Conservation (phyloP, 1,284 basidiomycete genomes). For the Rhodotorula sp. region DNA sequence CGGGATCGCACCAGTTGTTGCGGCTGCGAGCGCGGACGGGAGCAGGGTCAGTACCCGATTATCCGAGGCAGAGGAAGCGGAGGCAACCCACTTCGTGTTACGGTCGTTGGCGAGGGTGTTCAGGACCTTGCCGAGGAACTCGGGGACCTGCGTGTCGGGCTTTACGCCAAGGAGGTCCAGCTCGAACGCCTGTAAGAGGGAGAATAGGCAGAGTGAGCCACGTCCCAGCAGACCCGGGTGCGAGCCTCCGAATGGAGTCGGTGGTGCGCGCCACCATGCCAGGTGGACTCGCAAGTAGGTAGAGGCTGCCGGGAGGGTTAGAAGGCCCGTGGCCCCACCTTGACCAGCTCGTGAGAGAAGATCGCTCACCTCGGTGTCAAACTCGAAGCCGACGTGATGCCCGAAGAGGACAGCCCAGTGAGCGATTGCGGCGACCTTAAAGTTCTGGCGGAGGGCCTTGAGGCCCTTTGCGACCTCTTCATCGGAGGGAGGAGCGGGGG, state of each 20-base stretch:
- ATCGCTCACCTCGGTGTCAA: constrained; percentile 8
- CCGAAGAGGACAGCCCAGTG: constrained; percentile 15
- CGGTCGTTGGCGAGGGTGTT: constrained; percentile 41
- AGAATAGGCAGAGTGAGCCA: no score
- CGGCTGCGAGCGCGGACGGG: neutral
- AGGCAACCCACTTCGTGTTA: constrained; percentile 36
- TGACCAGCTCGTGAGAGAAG: neutral
- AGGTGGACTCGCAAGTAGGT: no score
- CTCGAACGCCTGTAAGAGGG: constrained; percentile 11
- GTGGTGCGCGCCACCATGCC: neutral
- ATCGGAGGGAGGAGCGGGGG: neutral
- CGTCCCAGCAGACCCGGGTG: no score
- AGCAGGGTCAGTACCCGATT: neutral
- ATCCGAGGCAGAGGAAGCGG: neutral
- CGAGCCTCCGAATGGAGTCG: no score
- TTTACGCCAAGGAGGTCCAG: constrained; percentile 9
- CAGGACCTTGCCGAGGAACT: constrained; percentile 33
- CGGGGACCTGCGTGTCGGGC: constrained; percentile 23
- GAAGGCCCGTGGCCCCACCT: no score
- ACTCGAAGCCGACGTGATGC: constrained; percentile 5
- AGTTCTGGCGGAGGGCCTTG: constrained; percentile 6
- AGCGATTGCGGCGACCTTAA: constrained; percentile 10
- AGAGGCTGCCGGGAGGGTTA: no score
- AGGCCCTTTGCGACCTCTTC: constrained; percentile 4
- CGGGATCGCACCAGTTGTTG: constrained; percentile 29